A percentile compares a stretch with the other conserved stretches of the same genome.
phyloP scores from a whole-genome alignment of 176 grass and related monocot genomes.

The Microstegium vimineum region DNA sequence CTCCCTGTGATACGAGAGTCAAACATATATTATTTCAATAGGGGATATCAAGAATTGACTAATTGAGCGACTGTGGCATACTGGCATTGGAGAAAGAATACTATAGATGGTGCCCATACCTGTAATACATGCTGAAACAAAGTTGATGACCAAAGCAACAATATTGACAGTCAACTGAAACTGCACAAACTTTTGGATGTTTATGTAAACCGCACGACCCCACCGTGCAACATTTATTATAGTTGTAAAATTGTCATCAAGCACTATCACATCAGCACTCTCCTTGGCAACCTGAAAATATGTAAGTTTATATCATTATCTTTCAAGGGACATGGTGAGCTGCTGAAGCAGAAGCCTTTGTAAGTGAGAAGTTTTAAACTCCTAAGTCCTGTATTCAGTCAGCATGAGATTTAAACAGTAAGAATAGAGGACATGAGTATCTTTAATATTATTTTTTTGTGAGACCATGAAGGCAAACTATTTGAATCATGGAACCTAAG shows the following conservation, averaged over 20 bases:
- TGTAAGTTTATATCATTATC: neutral
- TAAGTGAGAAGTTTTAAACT: neutral
- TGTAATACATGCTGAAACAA: conserved; percentile 76
- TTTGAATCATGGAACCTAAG: neutral
- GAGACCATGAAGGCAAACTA: neutral
- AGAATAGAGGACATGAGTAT: neutral
- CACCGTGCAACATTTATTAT: conserved; percentile 74
- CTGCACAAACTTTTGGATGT: conserved; percentile 95
- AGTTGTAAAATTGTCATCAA: conserved; percentile 89
- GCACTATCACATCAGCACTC: conserved; percentile 80
- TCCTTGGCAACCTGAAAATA: conserved; percentile 76
- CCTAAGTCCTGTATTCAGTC: neutral
- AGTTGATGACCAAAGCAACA: conserved; percentile 82
- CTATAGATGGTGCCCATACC: conserved; percentile 20
- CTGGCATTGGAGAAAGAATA: neutral
- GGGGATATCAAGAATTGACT: neutral
- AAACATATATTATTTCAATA: neutral
- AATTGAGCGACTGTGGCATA: neutral
- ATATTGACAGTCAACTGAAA: conserved; percentile 93
- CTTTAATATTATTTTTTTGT: neutral
- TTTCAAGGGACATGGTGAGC: neutral
- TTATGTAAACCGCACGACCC: conserved; percentile 86
- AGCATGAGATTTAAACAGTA: neutral
- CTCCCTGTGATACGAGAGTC: conserved; percentile 43
- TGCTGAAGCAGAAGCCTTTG: neutral